Base-by-base conservation (phyloP, 2,329 filamentous ascomycete genomes). In the Ascochyta fabae region DNA sequence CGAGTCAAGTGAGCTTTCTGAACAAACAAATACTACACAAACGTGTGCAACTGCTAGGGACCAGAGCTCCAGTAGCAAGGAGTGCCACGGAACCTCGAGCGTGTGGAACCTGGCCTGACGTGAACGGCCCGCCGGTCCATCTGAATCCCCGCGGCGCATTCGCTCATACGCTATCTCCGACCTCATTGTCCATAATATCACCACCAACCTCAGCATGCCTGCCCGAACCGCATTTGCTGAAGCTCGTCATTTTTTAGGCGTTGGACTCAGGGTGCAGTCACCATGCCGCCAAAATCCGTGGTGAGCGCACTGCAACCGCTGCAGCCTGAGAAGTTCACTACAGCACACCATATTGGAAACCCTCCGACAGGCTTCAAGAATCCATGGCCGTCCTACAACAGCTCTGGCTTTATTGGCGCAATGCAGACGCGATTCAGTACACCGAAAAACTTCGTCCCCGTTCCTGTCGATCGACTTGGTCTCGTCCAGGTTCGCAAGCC, bases 281-380 rank as follows among this genome's bases (percentile, higher is more conserved):
- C 15, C 26, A 69, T 70, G 65, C 43, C 61, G 35, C 56, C 63
- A 23, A 56, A 56, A 23, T 56, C 64, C 47, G 50, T 56, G 40
- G 53, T 63, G 38, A 57, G 26, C 38, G 38, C 54, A 7, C 57
- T 73, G 29, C 59, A 64, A 6, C 43, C 61, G 16, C 61, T 56
- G 44, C 62, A 47, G 24, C 70, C 71, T 6, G 46, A 60, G 6
- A 61, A 56, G 33, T 62, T 62, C 52, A 65, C 66, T n/a, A 60
- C 69, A 15, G 59, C 70, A 16, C 80, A 82, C 58, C 79, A 81
- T 63, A 61, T 78, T 23, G 77, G 75, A 31, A 71, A 50, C 23
- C 79, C 79, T 4, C 79, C 79, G 6, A 77, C 76, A 1, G 70
- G 70, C 16, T 83, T 83, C 70, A 71, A 67, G 26, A 83, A 83